Evolutionary conservation across 257 asterid genomes (phyloP).

Genomic region (Solanum ossicruentum): DNA sequence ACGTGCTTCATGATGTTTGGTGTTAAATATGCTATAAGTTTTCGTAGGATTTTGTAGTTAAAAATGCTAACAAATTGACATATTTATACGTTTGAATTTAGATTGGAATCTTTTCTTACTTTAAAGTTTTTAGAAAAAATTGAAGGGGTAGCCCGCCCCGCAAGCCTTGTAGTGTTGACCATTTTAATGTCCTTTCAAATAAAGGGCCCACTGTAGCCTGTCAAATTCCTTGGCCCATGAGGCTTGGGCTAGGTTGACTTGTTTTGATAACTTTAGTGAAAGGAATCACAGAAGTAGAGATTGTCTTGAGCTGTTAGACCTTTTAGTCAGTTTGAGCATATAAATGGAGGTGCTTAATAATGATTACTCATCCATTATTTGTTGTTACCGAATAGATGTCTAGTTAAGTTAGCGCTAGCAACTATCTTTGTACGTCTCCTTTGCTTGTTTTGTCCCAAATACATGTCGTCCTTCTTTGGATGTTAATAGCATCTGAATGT

Average conservation of each 20-base stretch:
- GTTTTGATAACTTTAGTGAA: neutral
- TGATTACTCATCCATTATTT: neutral
- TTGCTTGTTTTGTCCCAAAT: neutral
- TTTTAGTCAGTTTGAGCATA: neutral
- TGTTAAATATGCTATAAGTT: neutral
- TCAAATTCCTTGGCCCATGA: neutral
- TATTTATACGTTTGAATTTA: no score
- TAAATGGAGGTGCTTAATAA: neutral
- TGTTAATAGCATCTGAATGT: neutral
- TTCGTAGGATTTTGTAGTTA: neutral
- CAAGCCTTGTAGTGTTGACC: neutral
- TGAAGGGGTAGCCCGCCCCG: neutral
- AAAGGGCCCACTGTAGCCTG: neutral
- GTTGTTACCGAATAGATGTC: neutral
- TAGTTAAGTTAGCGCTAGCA: neutral
- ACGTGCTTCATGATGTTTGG: neutral
- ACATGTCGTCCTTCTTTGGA: neutral
- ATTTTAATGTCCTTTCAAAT: neutral
- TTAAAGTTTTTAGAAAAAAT: neutral
- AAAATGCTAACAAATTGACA: neutral
- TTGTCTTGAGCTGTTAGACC: neutral
- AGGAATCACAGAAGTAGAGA: neutral
- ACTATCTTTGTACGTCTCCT: neutral
- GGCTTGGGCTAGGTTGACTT: neutral
- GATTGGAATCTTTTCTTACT: neutral